A percentile compares a stretch with the other conserved stretches of the same genome.
These are phyloP conservation scores for Rhizophagus clarus DNA, from an alignment of 192 early-diverging fungal species.

Conservation along the genomic window DNA sequence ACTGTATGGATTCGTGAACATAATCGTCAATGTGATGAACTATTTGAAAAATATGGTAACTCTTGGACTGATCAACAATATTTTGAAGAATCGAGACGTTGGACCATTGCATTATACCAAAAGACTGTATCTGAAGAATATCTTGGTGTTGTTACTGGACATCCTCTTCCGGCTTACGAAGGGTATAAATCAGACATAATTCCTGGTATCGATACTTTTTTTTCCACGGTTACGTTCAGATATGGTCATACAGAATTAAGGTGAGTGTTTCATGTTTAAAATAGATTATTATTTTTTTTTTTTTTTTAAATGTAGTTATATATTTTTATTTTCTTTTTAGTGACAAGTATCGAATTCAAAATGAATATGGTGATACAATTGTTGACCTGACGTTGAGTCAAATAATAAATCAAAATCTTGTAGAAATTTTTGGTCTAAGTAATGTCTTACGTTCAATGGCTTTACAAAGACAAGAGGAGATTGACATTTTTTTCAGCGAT, in stretches of 20 bases:
- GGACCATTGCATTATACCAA: not conserved
- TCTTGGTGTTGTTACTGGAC: not conserved
- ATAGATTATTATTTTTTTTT: not conserved
- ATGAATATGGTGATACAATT: not conserved
- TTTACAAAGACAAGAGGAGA: constrained; percentile 24
- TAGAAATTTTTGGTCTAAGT: constrained; percentile 13
- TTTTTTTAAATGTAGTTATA: not conserved
- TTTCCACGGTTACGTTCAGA: not conserved
- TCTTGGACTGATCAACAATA: constrained; percentile 17
- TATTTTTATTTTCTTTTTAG: not conserved
- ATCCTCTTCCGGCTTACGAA: not conserved
- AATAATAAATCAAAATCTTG: not conserved
- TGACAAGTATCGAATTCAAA: constrained; percentile 17
- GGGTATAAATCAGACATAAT: not conserved
- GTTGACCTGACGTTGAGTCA: not conserved
- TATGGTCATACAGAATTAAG: constrained; percentile 12
- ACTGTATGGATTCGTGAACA: constrained; percentile 14
- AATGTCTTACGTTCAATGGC: constrained; percentile 10
- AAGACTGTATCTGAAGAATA: constrained; percentile 13
- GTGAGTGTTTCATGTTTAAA: not conserved
- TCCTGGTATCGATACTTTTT: constrained; percentile 5
- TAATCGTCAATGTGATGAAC: constrained; percentile 5
- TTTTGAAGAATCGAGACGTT: constrained; percentile 3
- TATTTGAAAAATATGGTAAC: not conserved
- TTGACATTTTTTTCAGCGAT: constrained; percentile 5